Base-by-base conservation (phyloP, 345 rosid genomes). In the Kernera saxatilis region DNA sequence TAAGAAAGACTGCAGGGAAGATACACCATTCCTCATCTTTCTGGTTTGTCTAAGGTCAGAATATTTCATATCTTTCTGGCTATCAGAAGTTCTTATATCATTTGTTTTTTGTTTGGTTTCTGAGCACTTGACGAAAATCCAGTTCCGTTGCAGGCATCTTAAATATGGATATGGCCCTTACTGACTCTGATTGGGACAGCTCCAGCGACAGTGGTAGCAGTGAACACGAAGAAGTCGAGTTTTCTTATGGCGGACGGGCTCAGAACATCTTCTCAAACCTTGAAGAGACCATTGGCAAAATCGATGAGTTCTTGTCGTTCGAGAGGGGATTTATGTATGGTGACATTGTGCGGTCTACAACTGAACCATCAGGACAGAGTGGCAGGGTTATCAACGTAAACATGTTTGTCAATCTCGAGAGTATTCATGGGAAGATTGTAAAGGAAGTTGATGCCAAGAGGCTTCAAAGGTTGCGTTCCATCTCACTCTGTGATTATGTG, bases 171-270 rank as follows among this genome's bases (percentile, higher is more conserved):
- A 69, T 71, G 72, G 60, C 80, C 29, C 77, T 75, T 7, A 67
- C 84, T 35, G 99, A 86, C 69, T 88, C 87, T 73, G 99, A 89
- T 56, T 94, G 97, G 97, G 99, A 94, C 19, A 86, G 81, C 76
- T 81, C 67, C 69, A 93, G 99, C 63, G 97, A 86, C 67, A 86
- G 93, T 68, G 81, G 85, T 26, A 84, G 92, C 76, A 88, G 96
- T 60, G 99, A 78, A 57, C 88, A 76, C 3, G 96, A 86, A 56
- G 94, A 85, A 62, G 81, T 76, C 9, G 87, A 86, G 15, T 77
- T 82, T 64, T 60, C 79, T 30, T 91, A 79, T 25, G 81, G 84
- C 5, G 91, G 91, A 45, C 84, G 49, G 15, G 97, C 98, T 54
- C 77, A 67, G 33, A 76, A 70, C 84, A 87, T 94, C 43, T 82